Evolutionary conservation across 2,329 filamentous ascomycete species (phyloP), one percentile per base, ranked within the genome.

Genomic region (Capronia americana): DNA sequence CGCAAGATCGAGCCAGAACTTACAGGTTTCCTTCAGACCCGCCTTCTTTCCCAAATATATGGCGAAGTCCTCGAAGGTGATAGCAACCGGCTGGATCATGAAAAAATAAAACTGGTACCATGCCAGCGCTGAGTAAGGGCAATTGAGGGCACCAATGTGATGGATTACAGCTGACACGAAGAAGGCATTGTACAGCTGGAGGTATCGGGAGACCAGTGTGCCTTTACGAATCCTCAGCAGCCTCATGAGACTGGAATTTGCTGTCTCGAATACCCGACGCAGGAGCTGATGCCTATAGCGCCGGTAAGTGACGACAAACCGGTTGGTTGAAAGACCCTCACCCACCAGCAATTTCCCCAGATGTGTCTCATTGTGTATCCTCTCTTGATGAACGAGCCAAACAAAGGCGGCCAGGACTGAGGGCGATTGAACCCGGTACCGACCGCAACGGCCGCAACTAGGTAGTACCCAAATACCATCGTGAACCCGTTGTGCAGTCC

Each of bases 141-240:
- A 63, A 53, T 70, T 68, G 51, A 70, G 55, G 23, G 66, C 44
- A 23, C 68, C 68, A 38, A 61, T 41, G 41, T 68, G 68, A 54
- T 68, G 68, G 17, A 70, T 62, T 34, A 68, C n/a, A 10, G 66
- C 66, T 3, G 66, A 70, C 38, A 70, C 41, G 26, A 68, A 60
- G 56, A 70, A 66, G 17, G 63, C 66, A 44, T 66, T 66, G 54
- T 70, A 68, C 10, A 70, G 57, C 53, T 70, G 65, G 14, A 70
- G 20, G 63, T 68, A 68, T 23, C 68, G 65, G 4, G 68, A 70
- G 24, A 17, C 26, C 2, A 66, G 17, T 6, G 62, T 56, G 3
- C 62, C 68, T 41, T 56, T 68, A 20, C 51, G 60, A 46, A 68
- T 34, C 17, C 55, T 51, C 46, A 61, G 30, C 26, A 64, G n/a